Base-by-base conservation (phyloP, 148 eudicot species). In the Chenopodium berlandieri region DNA sequence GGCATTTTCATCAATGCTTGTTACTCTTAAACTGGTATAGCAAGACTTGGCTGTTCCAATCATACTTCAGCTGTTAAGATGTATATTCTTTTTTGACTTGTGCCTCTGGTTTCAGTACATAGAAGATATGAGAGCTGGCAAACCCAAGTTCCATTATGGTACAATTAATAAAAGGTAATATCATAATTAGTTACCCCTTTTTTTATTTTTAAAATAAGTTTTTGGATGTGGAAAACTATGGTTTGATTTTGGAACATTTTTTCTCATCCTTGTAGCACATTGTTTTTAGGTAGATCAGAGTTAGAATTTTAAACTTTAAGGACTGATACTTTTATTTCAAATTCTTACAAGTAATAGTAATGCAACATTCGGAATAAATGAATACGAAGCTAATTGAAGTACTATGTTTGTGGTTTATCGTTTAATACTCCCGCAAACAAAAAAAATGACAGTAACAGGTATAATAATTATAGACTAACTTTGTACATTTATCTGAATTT, bases 1-100 rank as follows among this genome's bases (percentile, higher is more conserved):
- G 75, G 93, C 99, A 65, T 96, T 94, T 87, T 96, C 99, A 20
- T 96, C 99, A 20, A 96, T 96, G 97, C 73, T 96, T 75, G 98
- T 96, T 76, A 90, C 98, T 75, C 85, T 96, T 75, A 91, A 94
- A 58, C 84, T 92, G 98, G 98, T 96, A 87, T 16, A 85, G 32
- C 16, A 72, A 52, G 83, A 67, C 71, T 70, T 69, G 60, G 30
- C 67, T 62, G 60, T 76, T 63, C 63, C 63, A 63, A 48, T 22
- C 56, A 54, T 78, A 56, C n/a, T 78, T 81, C 34, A 56, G 79
- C 78, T 48, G 60, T 47, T 19, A 40, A 50, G 50, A 54, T 78
- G 73, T 63, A 14, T 58, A 22, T 80, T 20, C n/a, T 71, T 54
- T 30, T 62, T 63, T 56, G 56, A 69, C 83, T 76, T 60, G 46